Base-by-base conservation (phyloP, 2,329 filamentous ascomycete genomes). In the Fusarium neocosmosporiellum region DNA sequence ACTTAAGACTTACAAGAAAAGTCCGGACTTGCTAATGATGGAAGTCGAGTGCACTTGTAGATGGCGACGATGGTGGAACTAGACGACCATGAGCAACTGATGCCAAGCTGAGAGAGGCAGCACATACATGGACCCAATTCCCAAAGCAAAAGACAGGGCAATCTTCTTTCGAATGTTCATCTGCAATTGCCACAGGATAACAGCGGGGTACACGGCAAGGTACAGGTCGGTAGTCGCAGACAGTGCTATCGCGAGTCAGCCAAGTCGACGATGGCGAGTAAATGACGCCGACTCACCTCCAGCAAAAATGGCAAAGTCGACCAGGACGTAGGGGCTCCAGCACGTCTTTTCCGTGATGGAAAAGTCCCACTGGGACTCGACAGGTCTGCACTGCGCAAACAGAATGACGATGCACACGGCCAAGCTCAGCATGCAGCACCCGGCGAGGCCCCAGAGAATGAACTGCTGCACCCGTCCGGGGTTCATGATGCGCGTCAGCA, bases 381-480 rank as follows among this genome's bases (percentile, higher is more conserved):
- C 65, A 0, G 86, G 85, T 2, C 75, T 76, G 73, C 86, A 87
- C 66, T 83, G 84, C 1, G 80, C 83, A 41, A 85, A 83, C 1
- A 85, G 70, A 7, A 86, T 78, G 18, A 84, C 68, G 20, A 86
- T 79, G 46, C 80, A 83, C 9, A 78, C 77, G 1, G 81, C 63
- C 9, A 84, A 74, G 3, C 79, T 77, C 11, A 80, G 36, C 11
- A 80, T 69, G 24, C 79, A 81, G 7, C 77, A 36, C 6, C 73
- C 71, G 2, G 78, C 78, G 27, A 86, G 63, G 0, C 46, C 24
- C 83, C 83, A 85, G 20, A 86, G 77, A 57, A 84, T 74, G 5
- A 76, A 72, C 16, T 41, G 69, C 63, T 85, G 83, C 10, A 58
- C 34, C 20, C 66, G 69, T 29, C 77, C 75, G 1, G 84, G 83